phyloP scores from a whole-genome alignment of 73 alveolate species.

The Paraurostyla sp. region DNA sequence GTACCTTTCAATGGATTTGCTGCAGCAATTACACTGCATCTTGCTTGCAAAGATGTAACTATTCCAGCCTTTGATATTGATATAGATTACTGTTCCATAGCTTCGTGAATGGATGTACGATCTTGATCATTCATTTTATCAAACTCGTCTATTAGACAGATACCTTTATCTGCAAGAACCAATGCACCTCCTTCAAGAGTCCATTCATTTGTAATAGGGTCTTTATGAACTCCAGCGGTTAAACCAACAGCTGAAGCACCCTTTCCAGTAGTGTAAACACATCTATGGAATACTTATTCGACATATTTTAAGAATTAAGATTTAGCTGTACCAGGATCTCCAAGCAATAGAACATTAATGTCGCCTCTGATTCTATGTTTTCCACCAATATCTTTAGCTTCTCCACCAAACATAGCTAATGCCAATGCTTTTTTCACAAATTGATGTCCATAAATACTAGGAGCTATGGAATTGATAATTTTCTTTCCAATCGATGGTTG shows the following conservation, averaged over 20 bases:
- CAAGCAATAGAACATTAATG: slow-evolving; percentile 98
- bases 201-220: slow-evolving; percentile 98
- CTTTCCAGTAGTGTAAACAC: slow-evolving; percentile 99
- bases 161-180: slow-evolving; percentile 98
- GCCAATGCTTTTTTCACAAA: slow-evolving; percentile 95
- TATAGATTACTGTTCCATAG: slow-evolving; percentile 99
- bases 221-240: slow-evolving; percentile 99
- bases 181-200: slow-evolving; percentile 99
- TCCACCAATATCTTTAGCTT: slow-evolving; percentile 97
- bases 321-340: slow-evolving; percentile 99
- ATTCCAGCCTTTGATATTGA: slow-evolving; percentile 99
- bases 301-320: slow-evolving; percentile 98
- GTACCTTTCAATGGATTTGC: slow-evolving; percentile 99
- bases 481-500: slow-evolving; percentile 93
- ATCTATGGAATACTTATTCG: slow-evolving; percentile 95
- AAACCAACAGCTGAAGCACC: slow-evolving; percentile 99
- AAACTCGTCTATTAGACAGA: slow-evolving; percentile 99
- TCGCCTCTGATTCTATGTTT: slow-evolving; percentile 99
- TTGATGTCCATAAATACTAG: slow-evolving; percentile 98
- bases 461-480: slow-evolving; percentile 97
- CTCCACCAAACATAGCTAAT: slow-evolving; percentile 99
- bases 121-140: slow-evolving; percentile 99
- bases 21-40: slow-evolving; percentile 99
- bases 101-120: slow-evolving; percentile 99
- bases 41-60: slow-evolving; percentile 99